These are phyloP conservation scores for Aegilops speltoides DNA, from an alignment of 176 grass and related monocot genomes.

Conservation along the genomic window DNA sequence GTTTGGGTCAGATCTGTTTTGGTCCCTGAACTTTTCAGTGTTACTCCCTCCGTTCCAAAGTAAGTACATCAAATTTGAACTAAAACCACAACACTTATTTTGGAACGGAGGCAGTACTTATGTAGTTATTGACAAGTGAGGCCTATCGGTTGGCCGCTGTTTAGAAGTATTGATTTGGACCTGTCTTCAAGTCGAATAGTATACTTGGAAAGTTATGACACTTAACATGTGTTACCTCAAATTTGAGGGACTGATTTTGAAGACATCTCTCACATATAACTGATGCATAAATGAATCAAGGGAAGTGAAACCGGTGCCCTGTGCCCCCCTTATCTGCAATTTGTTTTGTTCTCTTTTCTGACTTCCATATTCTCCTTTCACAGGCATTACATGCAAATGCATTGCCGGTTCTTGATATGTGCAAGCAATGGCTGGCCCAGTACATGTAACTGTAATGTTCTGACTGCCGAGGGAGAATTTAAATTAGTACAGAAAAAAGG, in stretches of 20 bases:
- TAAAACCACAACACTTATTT: too few species aligned
- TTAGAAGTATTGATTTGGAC: not conserved
- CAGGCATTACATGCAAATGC: conserved; percentile 89
- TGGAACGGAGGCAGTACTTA: not conserved
- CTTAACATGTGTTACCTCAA: not conserved
- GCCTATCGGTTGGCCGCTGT: not conserved
- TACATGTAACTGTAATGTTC: conserved; percentile 66
- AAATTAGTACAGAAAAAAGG: not conserved
- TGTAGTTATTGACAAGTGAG: not conserved
- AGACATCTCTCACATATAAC: not conserved
- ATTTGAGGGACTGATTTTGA: not conserved
- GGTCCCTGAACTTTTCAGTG: not conserved
- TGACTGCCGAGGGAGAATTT: not conserved
- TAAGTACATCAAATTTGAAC: too few species aligned
- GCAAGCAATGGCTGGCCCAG: conserved; percentile 89
- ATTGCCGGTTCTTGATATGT: conserved; percentile 76
- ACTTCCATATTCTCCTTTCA: conserved; percentile 8
- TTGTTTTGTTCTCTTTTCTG: conserved; percentile 33
- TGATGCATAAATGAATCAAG: not conserved
- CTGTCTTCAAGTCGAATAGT: not conserved
- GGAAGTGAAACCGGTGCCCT: not conserved
- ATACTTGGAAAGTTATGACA: conserved; percentile 7
- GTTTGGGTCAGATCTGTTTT: conserved; percentile 3
- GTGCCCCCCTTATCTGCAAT: not conserved
- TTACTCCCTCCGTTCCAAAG: not conserved